phyloP scores from a whole-genome alignment of 2,329 filamentous ascomycete genomes.

The Podosphaera leucotricha region DNA sequence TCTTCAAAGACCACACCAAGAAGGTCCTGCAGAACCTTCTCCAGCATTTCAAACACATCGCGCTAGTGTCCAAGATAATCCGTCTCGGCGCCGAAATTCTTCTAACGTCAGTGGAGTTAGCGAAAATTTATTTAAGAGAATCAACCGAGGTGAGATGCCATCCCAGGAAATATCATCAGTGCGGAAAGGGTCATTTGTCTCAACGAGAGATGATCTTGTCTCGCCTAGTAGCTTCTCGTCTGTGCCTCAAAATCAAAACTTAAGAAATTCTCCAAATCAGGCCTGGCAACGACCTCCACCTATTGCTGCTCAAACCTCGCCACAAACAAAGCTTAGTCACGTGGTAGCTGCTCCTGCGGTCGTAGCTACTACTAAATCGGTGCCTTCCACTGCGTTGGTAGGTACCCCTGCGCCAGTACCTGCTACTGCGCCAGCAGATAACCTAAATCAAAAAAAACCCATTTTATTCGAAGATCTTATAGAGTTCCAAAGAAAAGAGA shows the following conservation, averaged over 20 bases:
- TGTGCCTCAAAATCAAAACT: slow-evolving; percentile 12
- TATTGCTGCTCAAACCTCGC: slow-evolving; percentile 15
- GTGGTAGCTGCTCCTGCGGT: slow-evolving; percentile 10
- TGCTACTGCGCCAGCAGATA: slow-evolving; percentile 16
- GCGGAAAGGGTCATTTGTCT: slow-evolving; percentile 26
- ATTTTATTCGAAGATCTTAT: slow-evolving; percentile 27
- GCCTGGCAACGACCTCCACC: slow-evolving; percentile 19
- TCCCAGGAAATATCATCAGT: slow-evolving; percentile 18
- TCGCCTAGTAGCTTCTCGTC: slow-evolving; percentile 21
- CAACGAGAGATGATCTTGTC: slow-evolving; percentile 25
- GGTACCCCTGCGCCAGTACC: slow-evolving; percentile 4
- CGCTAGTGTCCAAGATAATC: slow-evolving; percentile 39
- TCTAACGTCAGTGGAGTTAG: slow-evolving; percentile 83
- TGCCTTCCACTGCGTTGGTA: slow-evolving; percentile 14
- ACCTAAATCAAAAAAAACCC: slow-evolving; percentile 12
- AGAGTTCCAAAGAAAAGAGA: slow-evolving; percentile 44
- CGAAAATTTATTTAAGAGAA: slow-evolving; percentile 31
- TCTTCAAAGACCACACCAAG: slow-evolving; percentile 48
- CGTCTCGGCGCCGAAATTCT: slow-evolving; percentile 58
- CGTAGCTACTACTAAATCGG: slow-evolving; percentile 7
- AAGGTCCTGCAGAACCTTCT: slow-evolving; percentile 60
- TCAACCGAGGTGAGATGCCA: slow-evolving; percentile 15
- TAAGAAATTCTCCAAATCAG: slow-evolving; percentile 12
- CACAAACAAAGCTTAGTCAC: slow-evolving; percentile 12
- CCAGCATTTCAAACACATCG: slow-evolving; percentile 65